Evolutionary conservation across 2,329 filamentous ascomycete species (phyloP), one percentile per base, ranked within the genome.

Genomic region (Clonostachys rosea): DNA sequence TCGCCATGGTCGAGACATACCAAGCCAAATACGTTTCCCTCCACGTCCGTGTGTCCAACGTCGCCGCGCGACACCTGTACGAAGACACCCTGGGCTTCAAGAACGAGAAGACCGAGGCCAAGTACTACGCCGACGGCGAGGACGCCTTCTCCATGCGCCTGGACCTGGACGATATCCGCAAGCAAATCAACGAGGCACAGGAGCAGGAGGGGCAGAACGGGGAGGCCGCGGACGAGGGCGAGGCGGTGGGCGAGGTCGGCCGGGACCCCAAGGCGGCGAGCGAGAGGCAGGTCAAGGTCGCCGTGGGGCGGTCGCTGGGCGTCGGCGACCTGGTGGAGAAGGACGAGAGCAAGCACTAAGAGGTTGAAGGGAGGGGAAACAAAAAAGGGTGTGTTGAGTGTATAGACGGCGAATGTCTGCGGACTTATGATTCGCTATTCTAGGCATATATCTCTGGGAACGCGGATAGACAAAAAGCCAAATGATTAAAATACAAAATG

Each of bases 101-200:
- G 63, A 87, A 89, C 56, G 89, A 94, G 54, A 94, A 91, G 74
- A 83, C 86, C 11, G 90, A 95, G 70, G 65, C 79, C 43, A 94
- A 91, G 71, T 96, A 96, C 79, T 99, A 99, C 65, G 94, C 94
- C 49, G 94, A 99, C 66, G 92, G 92, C 50, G 94, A 99, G 73
- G 90, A 99, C 72, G 94, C 94, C 36, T 96, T 84, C 64, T 88
- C 84, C 62, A 99, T 99, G 94, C 85, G 84, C 52, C 87, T 96
- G 65, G 87, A 97, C 60, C 78, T 99, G 40, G 72, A 79, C 49
- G 73, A 76, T 54, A 75, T 87, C 62, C 66, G 73, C 51, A 70
- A 73, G 49, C 69, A 71, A 60, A 59, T 73, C 46, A 64, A 53
- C 13, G 57, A 52, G 47, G 75, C 73, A 1, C 74, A 61, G 24